These are phyloP conservation scores for Phoma sp. DNA, from an alignment of 2,329 filamentous ascomycete genomes.

Conservation along the genomic window DNA sequence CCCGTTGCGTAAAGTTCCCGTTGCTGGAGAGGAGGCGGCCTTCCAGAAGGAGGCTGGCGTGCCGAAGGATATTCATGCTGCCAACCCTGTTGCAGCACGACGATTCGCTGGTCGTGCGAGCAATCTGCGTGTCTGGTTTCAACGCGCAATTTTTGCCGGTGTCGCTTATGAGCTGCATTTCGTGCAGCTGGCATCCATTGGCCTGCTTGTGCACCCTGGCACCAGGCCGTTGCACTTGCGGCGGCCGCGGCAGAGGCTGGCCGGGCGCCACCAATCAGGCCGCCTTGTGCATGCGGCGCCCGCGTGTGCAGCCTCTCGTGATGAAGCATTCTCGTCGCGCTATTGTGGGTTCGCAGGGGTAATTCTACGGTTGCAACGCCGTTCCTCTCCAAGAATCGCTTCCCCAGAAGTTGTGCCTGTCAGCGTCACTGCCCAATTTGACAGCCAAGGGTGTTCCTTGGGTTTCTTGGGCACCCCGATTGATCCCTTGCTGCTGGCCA, in stretches of 20 bases:
- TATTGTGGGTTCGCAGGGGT: background rate
- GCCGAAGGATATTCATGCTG: constrained; percentile 9
- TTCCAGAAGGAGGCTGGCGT: constrained; percentile 1
- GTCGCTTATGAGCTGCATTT: constrained; percentile 9
- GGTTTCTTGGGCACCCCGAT: background rate
- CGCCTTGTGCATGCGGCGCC: constrained; percentile 1
- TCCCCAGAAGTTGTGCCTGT: constrained; percentile 18
- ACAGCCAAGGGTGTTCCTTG: constrained; percentile 23
- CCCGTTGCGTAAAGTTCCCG: background rate
- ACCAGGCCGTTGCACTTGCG: constrained; percentile 11
- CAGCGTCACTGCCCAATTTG: background rate
- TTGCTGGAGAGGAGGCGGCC: background rate
- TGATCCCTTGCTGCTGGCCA: constrained; percentile 18
- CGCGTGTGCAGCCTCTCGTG: constrained; percentile 10
- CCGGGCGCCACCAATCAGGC: constrained; percentile 1
- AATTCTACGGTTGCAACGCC: background rate
- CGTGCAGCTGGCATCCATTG: background rate
- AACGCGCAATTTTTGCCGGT: constrained; percentile 11
- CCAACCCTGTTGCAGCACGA: background rate
- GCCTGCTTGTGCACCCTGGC: constrained; percentile 1
- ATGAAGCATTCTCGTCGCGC: constrained; percentile 9
- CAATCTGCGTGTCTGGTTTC: constrained; percentile 14
- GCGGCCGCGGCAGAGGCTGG: constrained; percentile 19
- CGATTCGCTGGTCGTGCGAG: constrained; percentile 12
- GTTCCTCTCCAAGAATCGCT: constrained; percentile 3